Percentiles rank a stretch among this genome's conserved stretches.
phyloP scores from a whole-genome alignment of 2,329 filamentous ascomycete genomes.

The Fusarium cicatricum region DNA sequence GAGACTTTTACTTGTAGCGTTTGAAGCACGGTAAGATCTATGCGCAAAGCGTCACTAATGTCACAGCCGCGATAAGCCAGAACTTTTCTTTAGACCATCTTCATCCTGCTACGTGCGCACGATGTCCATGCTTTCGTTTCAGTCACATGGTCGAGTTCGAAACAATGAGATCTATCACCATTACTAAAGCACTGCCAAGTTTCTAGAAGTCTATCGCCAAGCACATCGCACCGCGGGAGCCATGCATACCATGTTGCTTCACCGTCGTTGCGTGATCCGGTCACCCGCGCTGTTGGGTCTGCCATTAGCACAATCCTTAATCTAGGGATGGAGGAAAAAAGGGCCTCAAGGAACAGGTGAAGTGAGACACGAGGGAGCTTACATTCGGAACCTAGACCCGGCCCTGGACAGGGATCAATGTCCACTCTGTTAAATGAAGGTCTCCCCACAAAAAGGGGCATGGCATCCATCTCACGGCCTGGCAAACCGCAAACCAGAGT shows the following conservation, averaged over 20 bases:
- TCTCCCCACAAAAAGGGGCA: conserved; percentile 34
- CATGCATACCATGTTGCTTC: too few species aligned
- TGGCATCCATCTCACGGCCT: neutral
- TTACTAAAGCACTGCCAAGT: neutral
- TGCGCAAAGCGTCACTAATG: too few species aligned
- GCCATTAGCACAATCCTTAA: too few species aligned
- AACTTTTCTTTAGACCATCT: too few species aligned
- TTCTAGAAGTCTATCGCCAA: conserved; percentile 3
- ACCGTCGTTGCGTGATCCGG: too few species aligned
- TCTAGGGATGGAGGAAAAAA: conserved; percentile 7
- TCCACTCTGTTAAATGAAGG: conserved; percentile 40
- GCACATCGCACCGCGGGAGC: conserved; percentile 5
- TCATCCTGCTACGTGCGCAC: too few species aligned
- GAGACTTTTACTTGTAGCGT: too few species aligned
- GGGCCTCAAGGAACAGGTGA: conserved; percentile 7
- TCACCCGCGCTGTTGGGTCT: conserved; percentile 26
- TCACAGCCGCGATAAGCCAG: too few species aligned
- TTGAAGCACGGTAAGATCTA: too few species aligned
- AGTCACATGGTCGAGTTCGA: too few species aligned
- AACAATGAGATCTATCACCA: too few species aligned
- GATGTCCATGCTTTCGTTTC: too few species aligned
- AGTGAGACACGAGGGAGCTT: conserved; percentile 2
- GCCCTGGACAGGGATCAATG: conserved; percentile 3
- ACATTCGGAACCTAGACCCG: conserved; percentile 7
- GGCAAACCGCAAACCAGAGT: neutral